These are phyloP conservation scores for Aspergillus eucalypticola DNA, from an alignment of 2,329 filamentous ascomycete species.

Conservation along the genomic window DNA sequence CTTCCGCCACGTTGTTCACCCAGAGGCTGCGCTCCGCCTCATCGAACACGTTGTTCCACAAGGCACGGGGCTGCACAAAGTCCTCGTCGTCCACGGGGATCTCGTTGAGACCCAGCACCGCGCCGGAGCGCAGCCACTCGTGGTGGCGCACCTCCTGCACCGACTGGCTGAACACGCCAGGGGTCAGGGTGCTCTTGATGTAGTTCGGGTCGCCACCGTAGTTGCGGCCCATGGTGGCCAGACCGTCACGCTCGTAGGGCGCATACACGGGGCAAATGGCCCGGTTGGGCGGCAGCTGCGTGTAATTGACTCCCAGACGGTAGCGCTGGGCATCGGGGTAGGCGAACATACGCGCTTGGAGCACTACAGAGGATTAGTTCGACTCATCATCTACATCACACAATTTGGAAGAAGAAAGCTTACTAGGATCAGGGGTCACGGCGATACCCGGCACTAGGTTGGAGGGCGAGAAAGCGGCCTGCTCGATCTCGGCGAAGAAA, in stretches of 20 bases:
- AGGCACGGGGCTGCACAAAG: conserved; percentile 31
- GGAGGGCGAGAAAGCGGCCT: conserved; percentile 66
- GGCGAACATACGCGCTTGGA: conserved; percentile 62
- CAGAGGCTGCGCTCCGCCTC: conserved; percentile 24
- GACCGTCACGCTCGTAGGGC: conserved; percentile 54
- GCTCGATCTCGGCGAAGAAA: conserved; percentile 68
- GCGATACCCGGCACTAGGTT: conserved; percentile 65
- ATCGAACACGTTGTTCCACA: conserved; percentile 34
- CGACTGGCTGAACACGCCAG: conserved; percentile 18
- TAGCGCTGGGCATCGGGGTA: conserved; percentile 58
- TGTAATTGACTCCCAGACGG: conserved; percentile 45
- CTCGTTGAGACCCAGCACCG: conserved; percentile 26
- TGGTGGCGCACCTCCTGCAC: conserved; percentile 25
- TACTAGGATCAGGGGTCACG: conserved; percentile 61
- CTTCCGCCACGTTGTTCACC: conserved; percentile 25
- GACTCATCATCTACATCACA: no score
- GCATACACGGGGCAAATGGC: conserved; percentile 41
- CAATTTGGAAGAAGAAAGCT: neutral
- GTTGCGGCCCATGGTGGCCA: conserved; percentile 49
- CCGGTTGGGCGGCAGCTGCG: conserved; percentile 44
- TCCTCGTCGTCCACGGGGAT: conserved; percentile 31
- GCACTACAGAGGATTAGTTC: conserved; percentile 37
- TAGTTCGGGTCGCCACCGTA: conserved; percentile 64
- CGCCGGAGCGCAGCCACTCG: conserved; percentile 23
- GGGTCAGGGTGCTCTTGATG: conserved; percentile 30